Conservation (phyloP, 1,284 basidiomycete genomes). For the Amylostereum areolatum region DNA sequence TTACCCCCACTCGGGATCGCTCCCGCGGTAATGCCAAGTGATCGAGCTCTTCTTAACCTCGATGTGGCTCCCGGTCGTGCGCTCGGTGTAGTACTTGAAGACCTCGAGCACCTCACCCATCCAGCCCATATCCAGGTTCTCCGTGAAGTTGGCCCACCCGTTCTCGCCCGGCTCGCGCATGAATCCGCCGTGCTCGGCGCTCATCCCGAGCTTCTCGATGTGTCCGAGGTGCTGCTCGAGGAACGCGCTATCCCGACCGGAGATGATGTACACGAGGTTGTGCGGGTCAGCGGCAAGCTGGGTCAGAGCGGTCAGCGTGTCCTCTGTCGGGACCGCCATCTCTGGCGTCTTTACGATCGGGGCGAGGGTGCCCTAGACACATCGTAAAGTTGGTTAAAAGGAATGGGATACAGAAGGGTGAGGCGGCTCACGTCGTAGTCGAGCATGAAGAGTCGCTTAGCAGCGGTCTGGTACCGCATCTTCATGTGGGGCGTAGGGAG, state of each 20-base stretch:
- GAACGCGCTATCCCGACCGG: slow-evolving; percentile 92
- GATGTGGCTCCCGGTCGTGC: slow-evolving; percentile 93
- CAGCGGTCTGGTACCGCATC: slow-evolving; percentile 62
- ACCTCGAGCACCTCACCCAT: slow-evolving; percentile 94
- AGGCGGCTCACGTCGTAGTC: slow-evolving; percentile 82
- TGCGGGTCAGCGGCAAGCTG: slow-evolving; percentile 72
- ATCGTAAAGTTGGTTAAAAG: not conserved
- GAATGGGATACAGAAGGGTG: slow-evolving; percentile 3
- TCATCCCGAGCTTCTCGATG: slow-evolving; percentile 80
- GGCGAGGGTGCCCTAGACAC: slow-evolving; percentile 79
- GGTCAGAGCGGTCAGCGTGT: slow-evolving; percentile 73
- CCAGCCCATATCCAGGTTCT: slow-evolving; percentile 95
- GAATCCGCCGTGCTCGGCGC: slow-evolving; percentile 95
- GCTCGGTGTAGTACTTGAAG: slow-evolving; percentile 94
- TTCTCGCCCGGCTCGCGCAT: slow-evolving; percentile 65
- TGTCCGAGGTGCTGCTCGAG: slow-evolving; percentile 89
- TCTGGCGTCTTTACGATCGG: slow-evolving; percentile 95
- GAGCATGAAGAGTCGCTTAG: slow-evolving; percentile 88
- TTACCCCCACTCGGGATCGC: slow-evolving; percentile 94
- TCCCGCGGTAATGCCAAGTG: slow-evolving; percentile 95
- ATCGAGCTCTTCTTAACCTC: slow-evolving; percentile 97
- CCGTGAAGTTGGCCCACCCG: slow-evolving; percentile 87
- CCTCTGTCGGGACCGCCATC: slow-evolving; percentile 78
- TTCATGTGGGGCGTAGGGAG: slow-evolving; percentile 66
- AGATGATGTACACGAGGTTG: slow-evolving; percentile 96